phyloP scores from a whole-genome alignment of 169 alveolate genomes.

The Plasmodium gaboni region DNA sequence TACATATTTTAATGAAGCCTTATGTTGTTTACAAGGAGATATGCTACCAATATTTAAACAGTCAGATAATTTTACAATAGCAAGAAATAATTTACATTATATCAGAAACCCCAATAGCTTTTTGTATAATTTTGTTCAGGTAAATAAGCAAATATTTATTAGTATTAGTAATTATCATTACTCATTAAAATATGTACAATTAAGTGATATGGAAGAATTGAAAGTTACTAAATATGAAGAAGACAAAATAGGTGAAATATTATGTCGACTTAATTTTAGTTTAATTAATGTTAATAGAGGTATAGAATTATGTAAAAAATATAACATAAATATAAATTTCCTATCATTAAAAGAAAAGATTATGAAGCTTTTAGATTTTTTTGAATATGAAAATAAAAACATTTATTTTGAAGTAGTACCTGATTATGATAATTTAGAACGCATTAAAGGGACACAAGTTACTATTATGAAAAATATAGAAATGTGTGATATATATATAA shows the following conservation, averaged over 20 bases:
- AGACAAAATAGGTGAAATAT: conserved; percentile 67
- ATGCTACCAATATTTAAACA: conserved; percentile 19
- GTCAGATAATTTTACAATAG: background rate
- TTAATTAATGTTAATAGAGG: conserved; percentile 35
- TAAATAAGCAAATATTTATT: conserved; percentile 39
- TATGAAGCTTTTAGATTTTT: conserved; percentile 6
- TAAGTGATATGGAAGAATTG: conserved; percentile 17
- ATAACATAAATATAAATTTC: conserved; percentile 18
- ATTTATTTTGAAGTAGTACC: conserved; percentile 73
- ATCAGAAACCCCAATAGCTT: conserved; percentile 28
- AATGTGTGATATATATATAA: conserved; percentile 30
- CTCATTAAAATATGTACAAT: conserved; percentile 43
- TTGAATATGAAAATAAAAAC: conserved; percentile 58
- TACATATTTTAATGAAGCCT: conserved; percentile 35
- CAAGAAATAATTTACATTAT: conserved; percentile 34
- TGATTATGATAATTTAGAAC: conserved; percentile 21
- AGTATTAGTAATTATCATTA: conserved; percentile 59
- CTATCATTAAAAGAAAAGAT: conserved; percentile 33
- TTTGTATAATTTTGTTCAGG: conserved; percentile 37
- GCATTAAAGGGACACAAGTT: conserved; percentile 61
- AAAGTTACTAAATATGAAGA: conserved; percentile 48
- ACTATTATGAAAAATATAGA: conserved; percentile 33
- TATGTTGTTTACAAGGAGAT: conserved; percentile 49
- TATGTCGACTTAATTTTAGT: conserved; percentile 51
- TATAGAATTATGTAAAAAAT: conserved; percentile 39